Base-by-base conservation (phyloP, 495 filamentous ascomycete genomes). In the Penicillium taxi region DNA sequence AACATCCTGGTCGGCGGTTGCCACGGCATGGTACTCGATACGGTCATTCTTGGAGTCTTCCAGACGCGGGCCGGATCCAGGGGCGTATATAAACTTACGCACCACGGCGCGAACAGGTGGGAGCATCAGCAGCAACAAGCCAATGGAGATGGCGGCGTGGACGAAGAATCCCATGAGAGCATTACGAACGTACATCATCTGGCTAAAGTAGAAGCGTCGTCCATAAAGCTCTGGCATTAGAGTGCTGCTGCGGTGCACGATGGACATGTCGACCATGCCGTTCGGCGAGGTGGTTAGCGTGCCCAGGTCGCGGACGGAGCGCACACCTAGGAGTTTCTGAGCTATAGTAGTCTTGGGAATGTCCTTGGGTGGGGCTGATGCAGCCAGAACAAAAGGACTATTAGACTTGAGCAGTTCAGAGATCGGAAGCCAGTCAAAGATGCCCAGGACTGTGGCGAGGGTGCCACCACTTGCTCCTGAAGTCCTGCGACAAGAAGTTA, bases 221-320 rank as follows among this genome's bases (percentile, higher is more conserved):
- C 87, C 87, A 58, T 93, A 91, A 28, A 72, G 61, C 4, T 70
- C 64, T 9, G 75, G 69, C 37, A 86, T 67, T 3, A 95, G 54
- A 3, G 81, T 84, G 79, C 86, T 91, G 25, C 73, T 77, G 35
- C 87, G 78, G 37, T 89, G 74, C 6, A 91, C 80, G 27, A 81
- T 73, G 15, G 77, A 72, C 5, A 70, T 59, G 44, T 95, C 84
- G 0, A 77, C 71, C 3, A 66, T 52, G 9, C 55, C 70, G 9
- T 69, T 69, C 2, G 82, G 52, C 13, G 72, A 81, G 8, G 72
- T 80, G 12, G 81, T 77, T 6, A 86, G 59, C 1, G 76, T 71
- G 1, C 84, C 86, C 9, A 94, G 70, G 23, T 77, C 73, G 4
- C 74, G 79, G 19, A 85, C 57, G 2, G 59, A 58, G 28, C 74